Conservation (phyloP, 495 filamentous ascomycete species). For the Physcia stellaris region DNA sequence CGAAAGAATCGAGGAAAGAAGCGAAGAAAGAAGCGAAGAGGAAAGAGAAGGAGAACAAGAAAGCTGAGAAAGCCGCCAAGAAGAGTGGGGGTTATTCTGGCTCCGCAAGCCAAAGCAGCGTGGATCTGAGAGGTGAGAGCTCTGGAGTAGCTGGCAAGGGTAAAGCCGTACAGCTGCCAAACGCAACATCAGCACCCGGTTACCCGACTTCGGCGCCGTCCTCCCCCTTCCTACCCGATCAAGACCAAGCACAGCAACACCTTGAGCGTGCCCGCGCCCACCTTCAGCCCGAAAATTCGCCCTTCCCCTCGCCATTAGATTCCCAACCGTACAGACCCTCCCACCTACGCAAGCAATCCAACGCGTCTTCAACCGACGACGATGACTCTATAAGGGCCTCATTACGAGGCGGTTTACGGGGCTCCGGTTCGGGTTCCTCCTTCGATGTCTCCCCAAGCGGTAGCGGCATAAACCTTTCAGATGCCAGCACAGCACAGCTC, state of each 20-base stretch:
- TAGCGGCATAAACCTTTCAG: constrained; percentile 21
- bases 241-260: constrained; percentile 10
- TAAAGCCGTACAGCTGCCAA: constrained; percentile 55
- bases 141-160: constrained; percentile 50
- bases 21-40: constrained; percentile 65
- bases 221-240: constrained; percentile 1
- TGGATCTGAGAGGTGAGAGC: constrained; percentile 21
- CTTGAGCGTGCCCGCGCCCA: constrained; percentile 17
- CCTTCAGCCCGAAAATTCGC: constrained; percentile 13
- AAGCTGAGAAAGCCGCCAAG: constrained; percentile 51
- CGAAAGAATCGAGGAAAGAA: constrained; percentile 72
- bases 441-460: constrained; percentile 23
- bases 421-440: constrained; percentile 32
- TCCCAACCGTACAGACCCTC: constrained; percentile 37
- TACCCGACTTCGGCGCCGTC: background rate
- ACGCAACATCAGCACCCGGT: constrained; percentile 10
- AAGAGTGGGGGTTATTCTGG: constrained; percentile 36
- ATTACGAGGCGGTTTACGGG: constrained; percentile 25
- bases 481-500: constrained; percentile 21
- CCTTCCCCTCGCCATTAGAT: constrained; percentile 18
- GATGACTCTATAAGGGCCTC: constrained; percentile 48
- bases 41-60: constrained; percentile 67
- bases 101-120: constrained; percentile 22
- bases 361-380: constrained; percentile 65
- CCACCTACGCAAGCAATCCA: constrained; percentile 68